phyloP scores from a whole-genome alignment of 768 basidiomycete genomes.

The Calocera viscosa region DNA sequence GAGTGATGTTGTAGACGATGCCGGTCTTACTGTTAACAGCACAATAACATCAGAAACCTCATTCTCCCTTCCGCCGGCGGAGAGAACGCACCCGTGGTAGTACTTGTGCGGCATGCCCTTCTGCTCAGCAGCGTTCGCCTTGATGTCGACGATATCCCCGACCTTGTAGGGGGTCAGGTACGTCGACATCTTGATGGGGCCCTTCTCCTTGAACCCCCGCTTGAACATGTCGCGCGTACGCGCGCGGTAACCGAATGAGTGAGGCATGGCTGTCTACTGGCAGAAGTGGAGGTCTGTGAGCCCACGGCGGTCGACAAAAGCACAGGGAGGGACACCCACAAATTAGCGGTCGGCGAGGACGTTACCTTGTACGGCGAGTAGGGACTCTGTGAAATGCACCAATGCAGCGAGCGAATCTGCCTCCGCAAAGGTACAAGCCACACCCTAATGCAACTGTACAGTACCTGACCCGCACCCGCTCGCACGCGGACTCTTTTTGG shows the following conservation, averaged over 20 bases:
- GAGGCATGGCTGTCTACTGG: conserved; percentile 55
- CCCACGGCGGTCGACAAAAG: neutral
- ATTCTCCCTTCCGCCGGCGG: neutral
- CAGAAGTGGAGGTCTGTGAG: neutral
- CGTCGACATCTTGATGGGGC: conserved; percentile 79
- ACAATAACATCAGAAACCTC: neutral
- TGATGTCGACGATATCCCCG: conserved; percentile 99
- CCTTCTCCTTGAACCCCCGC: conserved; percentile 95
- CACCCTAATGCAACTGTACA: conserved; percentile 6
- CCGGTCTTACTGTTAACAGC: conserved; percentile 67
- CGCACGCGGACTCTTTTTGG: conserved; percentile 5
- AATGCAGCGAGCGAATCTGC: neutral
- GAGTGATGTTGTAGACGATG: conserved; percentile 96
- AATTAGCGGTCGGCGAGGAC: conserved; percentile 9
- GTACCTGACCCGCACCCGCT: neutral
- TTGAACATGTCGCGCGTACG: conserved; percentile 99
- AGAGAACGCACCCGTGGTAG: conserved; percentile 74
- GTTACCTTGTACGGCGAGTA: conserved; percentile 9
- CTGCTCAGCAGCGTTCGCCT: conserved; percentile 97
- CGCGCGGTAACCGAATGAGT: conserved; percentile 99
- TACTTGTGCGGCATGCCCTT: conserved; percentile 99
- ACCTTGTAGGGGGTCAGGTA: conserved; percentile 87
- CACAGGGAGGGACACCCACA: neutral
- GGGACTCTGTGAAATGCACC: conserved; percentile 9
- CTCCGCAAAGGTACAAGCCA: neutral